Conservation (phyloP, 1,284 basidiomycete species). For the Ganoderma boninense region DNA sequence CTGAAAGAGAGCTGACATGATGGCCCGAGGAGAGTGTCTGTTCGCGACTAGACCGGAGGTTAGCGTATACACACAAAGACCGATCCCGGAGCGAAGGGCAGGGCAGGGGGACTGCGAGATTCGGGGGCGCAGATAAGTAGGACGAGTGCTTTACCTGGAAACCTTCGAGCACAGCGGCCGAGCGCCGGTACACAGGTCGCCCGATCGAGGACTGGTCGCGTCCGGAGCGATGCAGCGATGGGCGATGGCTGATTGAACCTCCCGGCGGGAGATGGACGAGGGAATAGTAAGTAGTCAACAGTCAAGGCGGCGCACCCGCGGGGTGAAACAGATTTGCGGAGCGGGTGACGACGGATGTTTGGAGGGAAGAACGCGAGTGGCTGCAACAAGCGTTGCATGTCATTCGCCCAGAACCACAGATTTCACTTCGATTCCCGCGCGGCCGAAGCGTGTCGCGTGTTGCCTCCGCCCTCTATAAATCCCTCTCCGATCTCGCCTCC, state of each 20-base stretch:
- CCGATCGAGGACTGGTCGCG: conserved; percentile 13
- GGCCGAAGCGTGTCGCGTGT: conserved; percentile 20
- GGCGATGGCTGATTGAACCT: background rate
- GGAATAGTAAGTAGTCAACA: background rate
- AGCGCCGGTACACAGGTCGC: conserved; percentile 10
- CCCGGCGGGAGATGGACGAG: background rate
- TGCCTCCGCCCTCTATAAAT: conserved; percentile 21
- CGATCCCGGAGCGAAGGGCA: background rate
- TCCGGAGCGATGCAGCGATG: conserved; percentile 9
- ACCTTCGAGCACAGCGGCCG: background rate
- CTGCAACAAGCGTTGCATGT: conserved; percentile 7
- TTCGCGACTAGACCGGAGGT: conserved; percentile 1
- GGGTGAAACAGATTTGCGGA: conserved; percentile 8
- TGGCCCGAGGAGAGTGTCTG: background rate
- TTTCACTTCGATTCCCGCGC: conserved; percentile 27
- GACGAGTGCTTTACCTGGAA: background rate
- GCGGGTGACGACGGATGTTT: conserved; percentile 7
- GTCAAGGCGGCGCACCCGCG: background rate
- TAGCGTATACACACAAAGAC: background rate
- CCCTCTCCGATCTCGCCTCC: conserved; percentile 18
- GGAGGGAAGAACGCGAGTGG: background rate
- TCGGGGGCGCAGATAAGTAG: background rate
- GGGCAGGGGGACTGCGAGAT: background rate
- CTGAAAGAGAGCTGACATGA: background rate
- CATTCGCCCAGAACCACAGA: conserved; percentile 18